phyloP scores from a whole-genome alignment of 2,329 filamentous ascomycete genomes.

The Aspergillus vadensis region DNA sequence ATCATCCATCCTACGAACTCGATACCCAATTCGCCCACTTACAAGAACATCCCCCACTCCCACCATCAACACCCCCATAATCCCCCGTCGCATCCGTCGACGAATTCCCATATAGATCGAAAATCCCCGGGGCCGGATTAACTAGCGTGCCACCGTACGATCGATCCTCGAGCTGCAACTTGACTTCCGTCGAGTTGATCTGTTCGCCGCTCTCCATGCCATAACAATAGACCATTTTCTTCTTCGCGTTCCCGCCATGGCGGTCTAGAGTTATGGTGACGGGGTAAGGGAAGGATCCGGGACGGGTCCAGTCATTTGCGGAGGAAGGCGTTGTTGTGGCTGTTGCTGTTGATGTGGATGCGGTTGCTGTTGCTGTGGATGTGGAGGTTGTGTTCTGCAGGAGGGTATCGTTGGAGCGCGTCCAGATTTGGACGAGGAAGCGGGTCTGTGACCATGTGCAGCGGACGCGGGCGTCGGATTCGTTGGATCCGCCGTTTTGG shows the following conservation, averaged over 20 bases:
- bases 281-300: constrained; percentile 63
- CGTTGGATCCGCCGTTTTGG: constrained; percentile 51
- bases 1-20: constrained; percentile 1
- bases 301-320: constrained; percentile 51
- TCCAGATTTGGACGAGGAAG: constrained; percentile 66
- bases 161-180: constrained; percentile 56
- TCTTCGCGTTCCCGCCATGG: constrained; percentile 56
- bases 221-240: constrained; percentile 65
- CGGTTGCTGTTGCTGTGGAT: constrained; percentile 13
- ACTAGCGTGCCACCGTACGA: constrained; percentile 54
- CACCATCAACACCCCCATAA: constrained; percentile 59
- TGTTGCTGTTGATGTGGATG: constrained; percentile 20
- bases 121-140: constrained; percentile 53
- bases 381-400: constrained; percentile 19
- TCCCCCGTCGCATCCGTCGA: constrained; percentile 24
- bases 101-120: constrained; percentile 28
- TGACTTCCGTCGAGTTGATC: constrained; percentile 48
- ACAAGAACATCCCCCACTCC: constrained; percentile 61
- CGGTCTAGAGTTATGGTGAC: constrained; percentile 62
- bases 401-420: constrained; percentile 45
- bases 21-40: constrained; percentile 58
- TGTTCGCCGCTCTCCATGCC: constrained; percentile 52
- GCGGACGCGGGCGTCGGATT: constrained; percentile 49
- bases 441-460: constrained; percentile 65
- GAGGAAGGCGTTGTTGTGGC: constrained; percentile 29